phyloP scores from a whole-genome alignment of 768 basidiomycete genomes.

The Mrakia gelida region DNA sequence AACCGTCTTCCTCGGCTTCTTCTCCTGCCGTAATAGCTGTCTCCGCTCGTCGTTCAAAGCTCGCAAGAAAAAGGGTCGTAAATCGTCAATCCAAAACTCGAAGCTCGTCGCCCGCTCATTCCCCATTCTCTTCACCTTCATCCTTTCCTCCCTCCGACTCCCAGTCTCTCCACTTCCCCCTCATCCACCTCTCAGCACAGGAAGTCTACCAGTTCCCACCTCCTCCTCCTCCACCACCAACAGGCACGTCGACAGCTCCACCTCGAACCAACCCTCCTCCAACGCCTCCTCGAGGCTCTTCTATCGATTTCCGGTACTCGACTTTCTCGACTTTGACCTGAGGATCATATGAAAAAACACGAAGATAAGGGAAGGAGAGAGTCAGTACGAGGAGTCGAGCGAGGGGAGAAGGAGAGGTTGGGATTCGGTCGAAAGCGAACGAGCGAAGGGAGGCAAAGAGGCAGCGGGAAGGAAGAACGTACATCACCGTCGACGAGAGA shows the following conservation, averaged over 20 bases:
- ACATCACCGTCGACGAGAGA: conserved; percentile 91
- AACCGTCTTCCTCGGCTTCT: too few species aligned
- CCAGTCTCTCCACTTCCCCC: too few species aligned
- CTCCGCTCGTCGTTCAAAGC: too few species aligned
- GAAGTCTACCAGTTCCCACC: neutral
- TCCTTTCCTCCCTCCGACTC: too few species aligned
- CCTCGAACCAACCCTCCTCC: neutral
- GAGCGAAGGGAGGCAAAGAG: neutral
- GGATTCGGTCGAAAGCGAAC: neutral
- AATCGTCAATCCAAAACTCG: too few species aligned
- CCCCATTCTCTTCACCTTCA: too few species aligned
- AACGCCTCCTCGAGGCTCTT: neutral
- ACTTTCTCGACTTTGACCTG: conserved; percentile 48
- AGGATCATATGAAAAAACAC: neutral
- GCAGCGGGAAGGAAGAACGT: conserved; percentile 36
- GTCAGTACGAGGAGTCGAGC: too few species aligned
- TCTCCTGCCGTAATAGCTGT: too few species aligned
- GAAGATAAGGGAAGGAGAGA: neutral
- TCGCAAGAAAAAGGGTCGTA: too few species aligned
- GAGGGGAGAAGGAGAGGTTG: too few species aligned
- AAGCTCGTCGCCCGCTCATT: too few species aligned
- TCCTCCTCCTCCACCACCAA: neutral
- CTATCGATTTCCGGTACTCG: conserved; percentile 42
- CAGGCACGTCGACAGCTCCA: conserved; percentile 8
- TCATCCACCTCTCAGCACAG: too few species aligned